Evolutionary conservation across 306 rosid species (phyloP).

Genomic region (Corylus heterophylla): DNA sequence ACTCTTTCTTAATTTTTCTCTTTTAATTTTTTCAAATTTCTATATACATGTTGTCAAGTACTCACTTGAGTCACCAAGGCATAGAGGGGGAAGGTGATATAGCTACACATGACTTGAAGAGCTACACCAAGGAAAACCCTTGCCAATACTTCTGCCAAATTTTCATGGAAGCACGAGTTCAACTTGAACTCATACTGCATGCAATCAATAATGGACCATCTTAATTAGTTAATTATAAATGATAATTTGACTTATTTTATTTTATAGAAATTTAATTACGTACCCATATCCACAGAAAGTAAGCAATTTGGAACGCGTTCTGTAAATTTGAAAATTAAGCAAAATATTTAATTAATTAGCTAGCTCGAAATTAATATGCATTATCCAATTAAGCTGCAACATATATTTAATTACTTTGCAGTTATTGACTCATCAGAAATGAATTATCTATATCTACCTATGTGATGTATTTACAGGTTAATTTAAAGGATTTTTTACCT

Average conservation of each 20-base stretch:
- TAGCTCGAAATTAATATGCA: not conserved
- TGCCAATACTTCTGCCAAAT: constrained; percentile 41
- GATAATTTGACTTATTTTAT: not conserved
- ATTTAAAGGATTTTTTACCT: constrained; percentile 24
- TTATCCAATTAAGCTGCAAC: not conserved
- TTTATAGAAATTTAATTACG: not conserved
- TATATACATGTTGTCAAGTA: no score
- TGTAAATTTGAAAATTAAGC: constrained; percentile 18
- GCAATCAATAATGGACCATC: constrained; percentile 17
- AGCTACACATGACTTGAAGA: constrained; percentile 59
- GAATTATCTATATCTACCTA: no score
- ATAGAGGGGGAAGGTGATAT: constrained; percentile 75
- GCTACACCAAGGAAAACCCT: constrained; percentile 60
- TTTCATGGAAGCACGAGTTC: constrained; percentile 64
- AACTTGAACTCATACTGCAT: constrained; percentile 64
- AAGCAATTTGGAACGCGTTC: constrained; percentile 70
- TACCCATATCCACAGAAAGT: constrained; percentile 64
- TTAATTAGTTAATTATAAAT: not conserved
- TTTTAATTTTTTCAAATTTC: no score
- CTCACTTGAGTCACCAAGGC: constrained; percentile 68
- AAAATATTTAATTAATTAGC: not conserved
- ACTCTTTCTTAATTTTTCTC: no score
- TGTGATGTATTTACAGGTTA: no score
- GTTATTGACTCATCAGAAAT: not conserved
- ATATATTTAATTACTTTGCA: not conserved